Evolutionary conservation across 768 basidiomycete genomes (phyloP), one percentile per base, ranked within the genome.

Genomic region (Phaffia tasmanica): DNA sequence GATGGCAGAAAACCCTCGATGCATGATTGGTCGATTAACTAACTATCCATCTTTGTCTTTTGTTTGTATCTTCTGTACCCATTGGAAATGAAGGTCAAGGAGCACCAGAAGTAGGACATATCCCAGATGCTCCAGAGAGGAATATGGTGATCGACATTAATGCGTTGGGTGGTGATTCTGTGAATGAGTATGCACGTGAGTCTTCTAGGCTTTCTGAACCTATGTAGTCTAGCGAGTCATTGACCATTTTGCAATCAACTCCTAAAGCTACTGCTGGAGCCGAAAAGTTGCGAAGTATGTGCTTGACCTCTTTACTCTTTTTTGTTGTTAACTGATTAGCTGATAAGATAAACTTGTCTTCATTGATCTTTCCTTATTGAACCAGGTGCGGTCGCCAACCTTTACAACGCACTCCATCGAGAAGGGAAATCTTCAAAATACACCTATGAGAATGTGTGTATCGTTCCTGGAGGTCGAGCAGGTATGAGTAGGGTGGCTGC

Each of bases 401-500:
- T 92, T 60, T 97, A 97, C 79, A 97, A 97, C 74, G 79, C 82
- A 59, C 87, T 86, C 1, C 94, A 94, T 75, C 83, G 93, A 46
- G 77, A 86, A 71, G 88, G 83, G 57, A 93, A 87, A 77, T 67
- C 76, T 9, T 89, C 87, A 70, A 81, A 93, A 71, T 97, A 95
- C 75, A 92, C 89, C 1, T 87, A 80, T 70, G 90, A 93, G 77
- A 97, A 97, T 73, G 79, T 80, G 3, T 77, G 78, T 67, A 94
- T 97, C 71, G 92, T 95, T 0, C 93, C 93, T 16, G 93, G 93
- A 54, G 93, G 93, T 19, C 85, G 90, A 63, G 81, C 92, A 2
- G 92, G 92, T 15, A 81, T 97, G 69, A 88, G 89, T 32, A 85
- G 93, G 68, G 82, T 97, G 27, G 91, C 92, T 18, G 88, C 93